Conservation (phyloP, 148 eudicot genomes). For the Oxyria digyna region DNA sequence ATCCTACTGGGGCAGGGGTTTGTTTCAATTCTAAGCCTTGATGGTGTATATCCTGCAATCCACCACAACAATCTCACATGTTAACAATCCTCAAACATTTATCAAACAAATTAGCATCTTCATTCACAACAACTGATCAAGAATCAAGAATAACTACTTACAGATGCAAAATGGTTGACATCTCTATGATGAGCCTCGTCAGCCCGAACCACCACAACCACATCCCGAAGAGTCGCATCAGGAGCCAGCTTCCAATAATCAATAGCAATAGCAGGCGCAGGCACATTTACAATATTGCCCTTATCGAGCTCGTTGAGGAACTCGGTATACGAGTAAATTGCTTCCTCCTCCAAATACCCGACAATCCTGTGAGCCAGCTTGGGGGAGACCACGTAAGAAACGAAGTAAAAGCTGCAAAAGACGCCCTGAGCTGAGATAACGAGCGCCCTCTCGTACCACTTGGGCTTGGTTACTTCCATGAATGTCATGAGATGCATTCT, state of each 20-base stretch:
- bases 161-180: constrained; percentile 91
- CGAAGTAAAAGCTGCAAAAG: constrained; percentile 84
- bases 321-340: constrained; percentile 79
- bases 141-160: too few relatives aligned
- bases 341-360: constrained; percentile 87
- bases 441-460: constrained; percentile 78
- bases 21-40: constrained; percentile 77
- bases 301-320: constrained; percentile 65
- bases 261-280: constrained; percentile 81
- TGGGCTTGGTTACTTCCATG: constrained; percentile 67
- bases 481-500: constrained; percentile 97
- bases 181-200: constrained; percentile 96
- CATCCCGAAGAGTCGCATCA: constrained; percentile 56
- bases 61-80: too few relatives aligned
- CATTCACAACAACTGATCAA: too few relatives aligned
- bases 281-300: constrained; percentile 56
- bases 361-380: constrained; percentile 71
- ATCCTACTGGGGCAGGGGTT: constrained; percentile 74
- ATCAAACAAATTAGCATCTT: too few relatives aligned
- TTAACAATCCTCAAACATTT: too few relatives aligned
- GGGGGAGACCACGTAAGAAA: constrained; percentile 55
- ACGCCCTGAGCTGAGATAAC: constrained; percentile 76
- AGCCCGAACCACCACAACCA: constrained; percentile 73
- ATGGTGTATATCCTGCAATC: constrained; percentile 68
- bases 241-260: constrained; percentile 71